A percentile compares a stretch with the other conserved stretches of the same genome.
Evolutionary conservation across 805 yeast genomes (phyloP).

Genomic region (Zygoascus tannicola): DNA sequence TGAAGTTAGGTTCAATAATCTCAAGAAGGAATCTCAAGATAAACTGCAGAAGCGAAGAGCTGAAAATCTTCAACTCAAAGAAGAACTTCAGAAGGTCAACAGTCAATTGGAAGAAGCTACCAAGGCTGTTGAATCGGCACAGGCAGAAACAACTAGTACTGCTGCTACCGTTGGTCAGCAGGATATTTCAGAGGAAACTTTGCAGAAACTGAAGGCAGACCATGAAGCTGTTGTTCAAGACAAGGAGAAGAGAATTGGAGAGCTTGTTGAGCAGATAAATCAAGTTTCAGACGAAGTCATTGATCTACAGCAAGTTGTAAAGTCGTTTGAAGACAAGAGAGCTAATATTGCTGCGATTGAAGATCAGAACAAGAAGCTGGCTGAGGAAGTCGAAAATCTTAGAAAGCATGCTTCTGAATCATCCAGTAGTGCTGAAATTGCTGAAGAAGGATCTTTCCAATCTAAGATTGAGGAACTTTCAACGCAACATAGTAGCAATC

Average conservation of each 20-base stretch:
- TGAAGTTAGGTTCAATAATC: slow-evolving; percentile 11
- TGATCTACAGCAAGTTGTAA: slow-evolving; percentile 14
- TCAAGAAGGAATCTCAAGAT: slow-evolving; percentile 20
- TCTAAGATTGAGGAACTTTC: slow-evolving; percentile 12
- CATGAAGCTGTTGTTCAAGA: slow-evolving; percentile 17
- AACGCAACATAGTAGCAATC: slow-evolving; percentile 16
- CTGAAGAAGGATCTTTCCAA: slow-evolving; percentile 10
- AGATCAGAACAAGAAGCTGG: not conserved
- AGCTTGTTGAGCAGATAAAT: slow-evolving; percentile 26
- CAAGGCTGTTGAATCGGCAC: not conserved
- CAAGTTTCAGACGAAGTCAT: slow-evolving; percentile 21
- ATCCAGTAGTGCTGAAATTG: not conserved
- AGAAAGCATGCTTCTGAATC: not conserved
- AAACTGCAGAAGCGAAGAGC: slow-evolving; percentile 19
- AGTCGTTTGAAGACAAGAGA: not conserved
- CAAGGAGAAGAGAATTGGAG: slow-evolving; percentile 22
- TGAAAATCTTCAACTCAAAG: slow-evolving; percentile 10
- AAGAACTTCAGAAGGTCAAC: slow-evolving; percentile 1
- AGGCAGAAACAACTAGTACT: not conserved
- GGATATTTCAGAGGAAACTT: not conserved
- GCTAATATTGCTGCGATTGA: not conserved
- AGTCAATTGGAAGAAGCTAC: not conserved
- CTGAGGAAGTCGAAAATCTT: not conserved
- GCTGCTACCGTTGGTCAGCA: not conserved
- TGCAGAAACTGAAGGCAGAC: slow-evolving; percentile 10